A percentile compares a stretch with the other conserved stretches of the same genome.
Evolutionary conservation across 2,329 filamentous ascomycete species (phyloP).

Genomic region (Paraconiothyrium brasiliense): DNA sequence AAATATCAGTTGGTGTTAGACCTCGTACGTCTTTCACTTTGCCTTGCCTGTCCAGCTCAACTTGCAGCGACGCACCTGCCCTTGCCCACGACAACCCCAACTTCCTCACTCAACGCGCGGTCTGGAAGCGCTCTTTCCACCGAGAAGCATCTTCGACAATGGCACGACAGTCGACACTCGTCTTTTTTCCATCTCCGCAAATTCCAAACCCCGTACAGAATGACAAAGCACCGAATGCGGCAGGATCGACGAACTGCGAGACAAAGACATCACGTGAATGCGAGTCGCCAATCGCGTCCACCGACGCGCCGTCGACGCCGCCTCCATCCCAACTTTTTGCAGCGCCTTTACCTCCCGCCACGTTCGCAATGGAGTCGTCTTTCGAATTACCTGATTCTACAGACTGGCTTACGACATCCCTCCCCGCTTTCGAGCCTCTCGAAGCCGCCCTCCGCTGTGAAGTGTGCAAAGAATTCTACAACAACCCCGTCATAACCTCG

Average conservation of each 20-base stretch:
- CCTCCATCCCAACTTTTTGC: conserved; percentile 1
- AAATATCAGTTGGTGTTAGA: not conserved
- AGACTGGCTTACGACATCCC: conserved; percentile 79
- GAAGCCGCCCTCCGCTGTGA: conserved; percentile 92
- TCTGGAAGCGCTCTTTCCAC: not conserved
- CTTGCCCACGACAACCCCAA: not conserved
- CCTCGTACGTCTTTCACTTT: not conserved
- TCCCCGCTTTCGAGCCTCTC: conserved; percentile 72
- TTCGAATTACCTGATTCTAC: conserved; percentile 76
- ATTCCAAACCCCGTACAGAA: not conserved
- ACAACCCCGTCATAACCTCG: conserved; percentile 91
- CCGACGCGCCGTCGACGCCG: conserved; percentile 7
- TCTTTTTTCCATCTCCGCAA: conserved; percentile 4
- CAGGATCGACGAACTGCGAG: not conserved
- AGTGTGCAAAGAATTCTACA: conserved; percentile 97
- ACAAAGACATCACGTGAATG: conserved; percentile 15
- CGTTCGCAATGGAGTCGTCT: conserved; percentile 39
- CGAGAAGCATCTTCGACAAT: not conserved
- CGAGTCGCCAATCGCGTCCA: conserved; percentile 15
- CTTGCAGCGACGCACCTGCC: not conserved
- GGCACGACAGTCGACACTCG: conserved; percentile 12
- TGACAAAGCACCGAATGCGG: conserved; percentile 17
- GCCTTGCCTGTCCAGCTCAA: not conserved
- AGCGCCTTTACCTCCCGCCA: conserved; percentile 8
- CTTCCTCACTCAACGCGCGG: not conserved